A percentile compares a stretch with the other conserved stretches of the same genome.
Conservation (phyloP, 192 early-diverging fungal genomes). For the Cetraspora pellucida region DNA sequence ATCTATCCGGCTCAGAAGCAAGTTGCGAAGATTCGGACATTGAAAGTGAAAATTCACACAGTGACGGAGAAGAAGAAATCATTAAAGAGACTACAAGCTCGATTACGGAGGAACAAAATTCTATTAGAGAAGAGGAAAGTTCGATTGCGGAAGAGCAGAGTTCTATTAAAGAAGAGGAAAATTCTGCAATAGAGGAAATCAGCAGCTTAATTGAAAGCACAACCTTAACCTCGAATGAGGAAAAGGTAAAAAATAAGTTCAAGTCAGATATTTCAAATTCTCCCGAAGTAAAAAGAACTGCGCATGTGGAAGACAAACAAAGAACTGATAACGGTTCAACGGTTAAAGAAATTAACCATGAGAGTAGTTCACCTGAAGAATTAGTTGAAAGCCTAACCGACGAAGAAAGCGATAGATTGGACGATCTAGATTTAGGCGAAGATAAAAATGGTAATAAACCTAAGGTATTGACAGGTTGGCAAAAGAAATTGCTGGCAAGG, state of each 20-base stretch:
- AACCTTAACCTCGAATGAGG: too few relatives aligned
- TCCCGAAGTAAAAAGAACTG: too few relatives aligned
- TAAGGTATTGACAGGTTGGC: constrained; percentile 25
- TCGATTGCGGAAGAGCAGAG: too few relatives aligned
- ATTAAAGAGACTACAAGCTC: background rate
- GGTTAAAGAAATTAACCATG: background rate
- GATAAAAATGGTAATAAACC: background rate
- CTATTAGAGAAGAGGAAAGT: background rate
- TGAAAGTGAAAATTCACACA: constrained; percentile 19
- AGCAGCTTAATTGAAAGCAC: too few relatives aligned
- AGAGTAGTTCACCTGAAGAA: background rate
- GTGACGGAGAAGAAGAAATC: constrained; percentile 31
- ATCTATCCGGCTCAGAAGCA: constrained; percentile 26
- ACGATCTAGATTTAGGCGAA: background rate
- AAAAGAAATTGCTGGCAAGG: constrained; percentile 43
- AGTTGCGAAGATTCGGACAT: constrained; percentile 21
- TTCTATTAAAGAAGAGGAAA: too few relatives aligned
- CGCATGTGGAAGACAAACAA: too few relatives aligned
- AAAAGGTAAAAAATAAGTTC: too few relatives aligned
- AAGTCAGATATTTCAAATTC: too few relatives aligned
- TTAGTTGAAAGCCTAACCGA: background rate
- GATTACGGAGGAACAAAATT: background rate
- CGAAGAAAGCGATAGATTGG: background rate
- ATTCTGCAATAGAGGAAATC: too few relatives aligned
- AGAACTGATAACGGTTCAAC: background rate